Evolutionary conservation across 129 eudicot genomes (phyloP).

Genomic region (Saussurea involucrata): DNA sequence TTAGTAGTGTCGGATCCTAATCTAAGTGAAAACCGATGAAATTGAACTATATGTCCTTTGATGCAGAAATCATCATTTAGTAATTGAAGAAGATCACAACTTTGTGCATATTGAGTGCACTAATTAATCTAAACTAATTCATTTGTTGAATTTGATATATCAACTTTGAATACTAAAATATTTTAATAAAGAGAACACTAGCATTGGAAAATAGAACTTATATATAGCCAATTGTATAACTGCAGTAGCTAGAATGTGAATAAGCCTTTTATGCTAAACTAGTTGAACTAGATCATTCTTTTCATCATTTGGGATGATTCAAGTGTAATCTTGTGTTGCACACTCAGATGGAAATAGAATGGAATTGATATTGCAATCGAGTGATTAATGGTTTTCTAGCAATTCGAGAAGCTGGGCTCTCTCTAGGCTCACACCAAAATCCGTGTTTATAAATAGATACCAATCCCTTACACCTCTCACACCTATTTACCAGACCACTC

Average conservation of each 20-base stretch:
- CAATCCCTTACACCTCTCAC: too few relatives aligned
- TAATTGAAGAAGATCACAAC: neutral
- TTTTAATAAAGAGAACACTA: neutral
- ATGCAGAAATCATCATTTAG: neutral
- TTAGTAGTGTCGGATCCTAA: neutral
- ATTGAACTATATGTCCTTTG: neutral
- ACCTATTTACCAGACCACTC: too few relatives aligned
- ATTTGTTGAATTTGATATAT: neutral
- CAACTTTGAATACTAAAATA: neutral
- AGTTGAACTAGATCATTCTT: neutral
- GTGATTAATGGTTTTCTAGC: too few relatives aligned
- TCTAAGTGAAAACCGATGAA: neutral
- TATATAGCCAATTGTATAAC: neutral
- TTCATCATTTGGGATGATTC: neutral
- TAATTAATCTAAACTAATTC: neutral
- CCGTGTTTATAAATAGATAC: too few relatives aligned
- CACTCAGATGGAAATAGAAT: too few relatives aligned
- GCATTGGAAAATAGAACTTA: neutral
- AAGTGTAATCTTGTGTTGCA: neutral
- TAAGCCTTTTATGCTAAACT: neutral
- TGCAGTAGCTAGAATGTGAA: neutral
- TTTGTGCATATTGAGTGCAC: neutral
- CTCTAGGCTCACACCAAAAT: too few relatives aligned
- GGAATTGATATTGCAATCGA: too few relatives aligned
- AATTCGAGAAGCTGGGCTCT: too few relatives aligned